These are phyloP conservation scores for Trypanosoma theileri DNA, from an alignment of 208 protist species.

Conservation along the genomic window DNA sequence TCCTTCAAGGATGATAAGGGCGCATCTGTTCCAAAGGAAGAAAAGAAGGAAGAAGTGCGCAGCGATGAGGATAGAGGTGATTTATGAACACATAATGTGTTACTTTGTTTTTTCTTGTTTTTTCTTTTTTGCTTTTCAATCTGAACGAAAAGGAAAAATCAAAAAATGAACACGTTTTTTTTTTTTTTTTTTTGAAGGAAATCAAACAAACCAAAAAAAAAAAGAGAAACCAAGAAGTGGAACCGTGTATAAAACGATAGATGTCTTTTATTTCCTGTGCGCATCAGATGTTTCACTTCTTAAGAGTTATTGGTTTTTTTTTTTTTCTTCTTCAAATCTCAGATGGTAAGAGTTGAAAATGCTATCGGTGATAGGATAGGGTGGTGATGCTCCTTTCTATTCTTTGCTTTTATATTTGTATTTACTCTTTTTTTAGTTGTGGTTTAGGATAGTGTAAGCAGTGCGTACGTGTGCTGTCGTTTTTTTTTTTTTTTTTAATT, in stretches of 20 bases:
- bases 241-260: neutral
- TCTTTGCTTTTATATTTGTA: too few relatives aligned
- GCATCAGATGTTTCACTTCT: neutral
- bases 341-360: too few relatives aligned
- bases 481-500: constrained; percentile 4
- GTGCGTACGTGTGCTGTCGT: neutral
- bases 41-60: constrained; percentile 6
- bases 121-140: constrained; percentile 18
- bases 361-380: too few relatives aligned
- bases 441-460: too few relatives aligned
- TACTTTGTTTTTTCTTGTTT: constrained; percentile 23
- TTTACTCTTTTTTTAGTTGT: too few relatives aligned
- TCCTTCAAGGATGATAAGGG: constrained; percentile 21
- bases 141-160: neutral
- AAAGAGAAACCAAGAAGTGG: neutral
- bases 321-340: too few relatives aligned
- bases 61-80: constrained; percentile 24
- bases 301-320: neutral
- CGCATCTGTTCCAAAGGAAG: constrained; percentile 16
- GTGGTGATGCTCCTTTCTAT: too few relatives aligned
- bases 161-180: neutral
- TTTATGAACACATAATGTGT: constrained; percentile 15
- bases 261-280: neutral
- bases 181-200: neutral
- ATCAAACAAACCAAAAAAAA: neutral